phyloP scores from a whole-genome alignment of 495 filamentous ascomycete genomes.

The Aspergillus avenaceus region DNA sequence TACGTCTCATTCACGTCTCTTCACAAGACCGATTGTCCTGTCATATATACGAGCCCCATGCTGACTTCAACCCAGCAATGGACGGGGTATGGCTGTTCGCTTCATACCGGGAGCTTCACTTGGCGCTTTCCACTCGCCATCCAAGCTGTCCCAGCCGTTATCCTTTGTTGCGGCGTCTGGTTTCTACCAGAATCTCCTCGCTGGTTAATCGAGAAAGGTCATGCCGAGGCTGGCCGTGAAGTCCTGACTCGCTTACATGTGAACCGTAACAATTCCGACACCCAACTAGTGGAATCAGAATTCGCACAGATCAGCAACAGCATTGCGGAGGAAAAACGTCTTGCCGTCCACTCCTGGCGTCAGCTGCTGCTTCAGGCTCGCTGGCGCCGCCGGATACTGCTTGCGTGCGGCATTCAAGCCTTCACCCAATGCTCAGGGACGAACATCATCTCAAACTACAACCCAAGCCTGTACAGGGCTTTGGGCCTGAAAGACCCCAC shows the following conservation, averaged over 20 bases:
- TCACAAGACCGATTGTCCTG: conserved; percentile 4
- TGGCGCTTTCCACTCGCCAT: conserved; percentile 57
- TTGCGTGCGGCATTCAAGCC: conserved; percentile 11
- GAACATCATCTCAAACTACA: conserved; percentile 13
- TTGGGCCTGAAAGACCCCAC: conserved; percentile 33
- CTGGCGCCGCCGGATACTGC: conserved; percentile 10
- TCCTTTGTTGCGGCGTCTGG: conserved; percentile 45
- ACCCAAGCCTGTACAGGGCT: conserved; percentile 9
- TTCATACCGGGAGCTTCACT: conserved; percentile 41
- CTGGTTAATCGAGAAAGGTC: conserved; percentile 45
- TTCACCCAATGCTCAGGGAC: conserved; percentile 15
- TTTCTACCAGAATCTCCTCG: conserved; percentile 54
- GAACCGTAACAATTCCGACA: not conserved
- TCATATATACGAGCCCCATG: not conserved
- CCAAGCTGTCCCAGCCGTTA: conserved; percentile 45
- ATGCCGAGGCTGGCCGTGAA: conserved; percentile 2
- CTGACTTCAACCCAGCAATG: conserved; percentile 28
- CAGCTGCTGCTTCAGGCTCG: conserved; percentile 5
- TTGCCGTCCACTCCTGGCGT: conserved; percentile 17
- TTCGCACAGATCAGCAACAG: conserved; percentile 14
- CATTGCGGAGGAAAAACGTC: conserved; percentile 12
- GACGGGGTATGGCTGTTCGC: conserved; percentile 51
- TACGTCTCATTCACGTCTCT: conserved; percentile 30
- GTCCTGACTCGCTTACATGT: conserved; percentile 9
- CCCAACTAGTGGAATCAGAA: conserved; percentile 16